Base-by-base conservation (phyloP, 805 yeast genomes). In the Zygosaccharomyces kombuchaensis region DNA sequence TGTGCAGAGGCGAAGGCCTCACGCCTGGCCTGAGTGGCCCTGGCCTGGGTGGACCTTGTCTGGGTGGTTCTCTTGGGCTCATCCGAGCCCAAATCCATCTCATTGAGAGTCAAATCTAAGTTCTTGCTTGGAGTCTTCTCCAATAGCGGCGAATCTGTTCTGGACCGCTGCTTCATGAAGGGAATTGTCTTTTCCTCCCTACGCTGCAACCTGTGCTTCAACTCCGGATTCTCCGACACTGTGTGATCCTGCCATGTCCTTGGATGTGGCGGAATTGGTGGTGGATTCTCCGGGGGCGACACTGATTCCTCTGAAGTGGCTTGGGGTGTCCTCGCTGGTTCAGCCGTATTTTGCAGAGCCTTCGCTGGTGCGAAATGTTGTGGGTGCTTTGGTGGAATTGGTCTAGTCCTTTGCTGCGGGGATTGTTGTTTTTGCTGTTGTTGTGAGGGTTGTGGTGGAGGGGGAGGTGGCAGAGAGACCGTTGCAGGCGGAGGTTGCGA, bases 71-170 rank as follows among this genome's bases (percentile, higher is more conserved):
- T 31, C 35, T 36, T 40, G 26, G 17, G 39, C 9, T 46, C 53
- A 2, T 55, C 53, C 29, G 40, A 43, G 17, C 54, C 49, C 5
- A 56, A 36, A 36, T 56, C 51, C 52, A 52, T 46, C 38, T 57
- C 60, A 38, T 57, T 52, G 40, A 48, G 41, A 26, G 51, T 55
- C 19, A 57, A 25, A 40, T 57, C 51, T 8, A 57, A 36, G 34
- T 41, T 44, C 35, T 37, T 43, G 22, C 27, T 32, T n/a, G 46
- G 23, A 9, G 43, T 36, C 22, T 26, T 43, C 25, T 38, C 36
- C 8, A 35, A 12, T n/a, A 16, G 13, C 2, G 44, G 34, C 3
- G 35, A 16, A 3, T 26, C 23, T 2, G 27, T 12, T 16, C 21
- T 31, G 9, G 41, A 17, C 12, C 25, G 32, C 3, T 40, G 36